Evolutionary conservation across 495 filamentous ascomycete genomes (phyloP).

Genomic region (Xylaria curta): DNA sequence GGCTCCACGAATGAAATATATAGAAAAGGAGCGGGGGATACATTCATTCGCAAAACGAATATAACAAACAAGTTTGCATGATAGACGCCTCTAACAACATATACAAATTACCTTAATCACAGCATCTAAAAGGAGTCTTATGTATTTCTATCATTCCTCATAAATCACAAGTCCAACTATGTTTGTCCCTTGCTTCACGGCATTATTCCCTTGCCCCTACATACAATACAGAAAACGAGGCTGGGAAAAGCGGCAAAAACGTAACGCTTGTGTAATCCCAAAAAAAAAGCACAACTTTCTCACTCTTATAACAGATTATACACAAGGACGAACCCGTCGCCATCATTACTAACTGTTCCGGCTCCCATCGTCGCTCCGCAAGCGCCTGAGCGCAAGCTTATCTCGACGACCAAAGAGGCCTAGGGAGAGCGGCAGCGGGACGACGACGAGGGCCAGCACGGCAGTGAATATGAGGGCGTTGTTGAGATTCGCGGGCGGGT

Average conservation of each 20-base stretch:
- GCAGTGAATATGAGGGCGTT: slow-evolving; percentile 79
- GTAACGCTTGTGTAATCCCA: background rate
- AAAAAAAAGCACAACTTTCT: background rate
- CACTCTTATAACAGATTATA: background rate
- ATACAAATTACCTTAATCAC: background rate
- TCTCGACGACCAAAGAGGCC: slow-evolving; percentile 67
- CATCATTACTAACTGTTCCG: background rate
- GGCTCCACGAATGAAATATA: background rate
- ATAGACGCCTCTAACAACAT: background rate
- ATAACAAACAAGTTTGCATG: background rate
- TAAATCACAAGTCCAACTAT: background rate
- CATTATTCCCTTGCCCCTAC: background rate
- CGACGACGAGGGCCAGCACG: slow-evolving; percentile 67
- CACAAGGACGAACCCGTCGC: background rate
- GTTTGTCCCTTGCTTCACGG: background rate
- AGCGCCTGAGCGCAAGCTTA: slow-evolving; percentile 60
- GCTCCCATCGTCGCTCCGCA: slow-evolving; percentile 49
- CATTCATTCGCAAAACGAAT: background rate
- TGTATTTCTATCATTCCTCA: background rate
- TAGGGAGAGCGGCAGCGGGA: slow-evolving; percentile 70
- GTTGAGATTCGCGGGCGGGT: slow-evolving; percentile 73
- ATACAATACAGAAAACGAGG: background rate
- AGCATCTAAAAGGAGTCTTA: background rate
- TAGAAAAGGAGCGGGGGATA: background rate
- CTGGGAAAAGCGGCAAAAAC: background rate